Conservation (phyloP, 768 basidiomycete genomes). For the Epithele typhae region DNA sequence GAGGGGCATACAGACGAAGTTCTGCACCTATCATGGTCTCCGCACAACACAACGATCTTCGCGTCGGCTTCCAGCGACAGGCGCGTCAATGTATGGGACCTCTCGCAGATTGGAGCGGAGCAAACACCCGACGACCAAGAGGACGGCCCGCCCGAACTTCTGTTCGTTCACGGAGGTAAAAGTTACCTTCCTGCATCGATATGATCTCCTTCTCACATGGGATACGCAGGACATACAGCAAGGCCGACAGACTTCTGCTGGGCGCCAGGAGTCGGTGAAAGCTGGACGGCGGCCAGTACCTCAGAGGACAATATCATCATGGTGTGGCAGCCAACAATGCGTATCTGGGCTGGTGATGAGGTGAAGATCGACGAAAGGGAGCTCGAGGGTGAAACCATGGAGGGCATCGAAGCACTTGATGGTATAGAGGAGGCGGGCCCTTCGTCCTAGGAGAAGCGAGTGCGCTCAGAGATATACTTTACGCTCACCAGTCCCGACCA, state of each 20-base stretch:
- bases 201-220: slow-evolving; percentile 4
- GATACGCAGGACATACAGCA: slow-evolving; percentile 87
- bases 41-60: slow-evolving; percentile 86
- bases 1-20: slow-evolving; percentile 95
- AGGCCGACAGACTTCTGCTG: slow-evolving; percentile 93
- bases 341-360: slow-evolving; percentile 89
- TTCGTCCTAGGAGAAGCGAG: slow-evolving; percentile 1
- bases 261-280: slow-evolving; percentile 80
- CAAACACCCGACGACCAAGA: slow-evolving; percentile 98
- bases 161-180: slow-evolving; percentile 94
- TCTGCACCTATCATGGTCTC: slow-evolving; percentile 92
- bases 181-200: slow-evolving; percentile 16
- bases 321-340: slow-evolving; percentile 97
- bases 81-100: slow-evolving; percentile 92
- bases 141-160: slow-evolving; percentile 93
- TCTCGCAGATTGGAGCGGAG: slow-evolving; percentile 86
- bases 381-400: slow-evolving; percentile 76
- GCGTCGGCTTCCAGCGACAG: slow-evolving; percentile 94
- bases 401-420: slow-evolving; percentile 54
- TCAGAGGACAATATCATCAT: slow-evolving; percentile 97
- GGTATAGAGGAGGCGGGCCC: slow-evolving; percentile 7
- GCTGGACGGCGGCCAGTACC: slow-evolving; percentile 82
- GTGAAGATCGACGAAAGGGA: slow-evolving; percentile 83
- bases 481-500: no score
- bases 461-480: no score